Conservation (phyloP, 768 basidiomycete genomes). For the Ramaria rubella region DNA sequence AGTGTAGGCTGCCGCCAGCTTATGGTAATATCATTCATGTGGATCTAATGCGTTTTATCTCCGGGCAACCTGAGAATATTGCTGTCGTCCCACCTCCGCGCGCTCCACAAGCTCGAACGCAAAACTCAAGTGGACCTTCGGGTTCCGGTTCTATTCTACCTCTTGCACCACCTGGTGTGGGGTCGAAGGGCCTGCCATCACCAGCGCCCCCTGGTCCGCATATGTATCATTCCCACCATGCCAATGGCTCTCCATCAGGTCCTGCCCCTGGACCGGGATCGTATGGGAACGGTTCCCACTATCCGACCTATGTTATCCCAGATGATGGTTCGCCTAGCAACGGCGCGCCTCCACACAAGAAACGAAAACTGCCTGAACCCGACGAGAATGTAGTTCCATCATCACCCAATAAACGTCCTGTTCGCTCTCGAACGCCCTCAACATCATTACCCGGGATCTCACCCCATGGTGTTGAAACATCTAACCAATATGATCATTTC, state of each 20-base stretch:
- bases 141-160: neutral
- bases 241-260: neutral
- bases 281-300: neutral
- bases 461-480: neutral
- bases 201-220: neutral
- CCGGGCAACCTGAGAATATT: constrained; percentile 8
- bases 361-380: neutral
- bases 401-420: neutral
- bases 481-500: neutral
- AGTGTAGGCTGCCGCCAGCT: constrained; percentile 58
- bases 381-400: neutral
- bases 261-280: neutral
- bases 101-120: neutral
- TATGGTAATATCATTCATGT: constrained; percentile 65
- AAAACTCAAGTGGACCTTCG: neutral
- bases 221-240: neutral
- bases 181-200: neutral
- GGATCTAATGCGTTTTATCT: constrained; percentile 49
- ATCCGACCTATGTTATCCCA: neutral
- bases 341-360: constrained; percentile 2
- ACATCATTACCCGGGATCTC: neutral
- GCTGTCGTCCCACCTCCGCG: neutral
- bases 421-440: neutral
- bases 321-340: neutral
- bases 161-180: neutral